Evolutionary conservation across 305 asterid species (phyloP), one percentile per base, ranked within the genome.

Genomic region (Galium porrigens): DNA sequence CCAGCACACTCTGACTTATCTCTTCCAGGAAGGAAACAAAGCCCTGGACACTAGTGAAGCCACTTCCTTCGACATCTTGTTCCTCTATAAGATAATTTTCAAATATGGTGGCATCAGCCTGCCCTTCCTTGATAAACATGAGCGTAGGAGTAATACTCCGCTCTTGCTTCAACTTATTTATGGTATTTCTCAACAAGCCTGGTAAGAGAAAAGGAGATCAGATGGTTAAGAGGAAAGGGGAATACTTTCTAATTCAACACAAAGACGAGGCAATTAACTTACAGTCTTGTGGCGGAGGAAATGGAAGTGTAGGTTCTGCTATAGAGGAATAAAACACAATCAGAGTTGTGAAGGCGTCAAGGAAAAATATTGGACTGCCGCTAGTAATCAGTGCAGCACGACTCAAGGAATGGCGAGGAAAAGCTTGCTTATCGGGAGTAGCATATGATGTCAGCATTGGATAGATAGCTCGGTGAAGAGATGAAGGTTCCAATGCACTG

Each of bases 261-360:
- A 36, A 67, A 52, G 63, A 67, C 29, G 52, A 9, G 61, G 66
- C 52, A 64, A 55, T 39, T 61, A 44, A 85, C 99, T 87, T 87
- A 89, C 99, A 92, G 79, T 92, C 94, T 74, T 92, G 99, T 33
- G 99, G 97, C 36, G 99, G 99, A 78, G 99, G 99, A 67, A 83
- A 92, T 61, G 96, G 95, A 64, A 89, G 88, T 18, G 91, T 64
- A 69, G 95, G 83, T 66, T 86, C 90, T 7, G 92, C 95, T 42
- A 95, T 83, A 49, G 97, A 87, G 44, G 99, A 80, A 74, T 92
- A 92, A 68, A 84, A 92, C 72, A 89, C 99, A 36, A 92, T 79
- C 54, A 92, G 94, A 56, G 80, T 78, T 59, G 97, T 92, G 70
- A 87, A 92, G 58, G 97, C 91, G 64, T 92, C 99, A 7, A 92